A percentile compares a stretch with the other conserved stretches of the same genome.
These are phyloP conservation scores for Rhinocladiella mackenziei DNA, from an alignment of 2,329 filamentous ascomycete genomes.

Conservation along the genomic window DNA sequence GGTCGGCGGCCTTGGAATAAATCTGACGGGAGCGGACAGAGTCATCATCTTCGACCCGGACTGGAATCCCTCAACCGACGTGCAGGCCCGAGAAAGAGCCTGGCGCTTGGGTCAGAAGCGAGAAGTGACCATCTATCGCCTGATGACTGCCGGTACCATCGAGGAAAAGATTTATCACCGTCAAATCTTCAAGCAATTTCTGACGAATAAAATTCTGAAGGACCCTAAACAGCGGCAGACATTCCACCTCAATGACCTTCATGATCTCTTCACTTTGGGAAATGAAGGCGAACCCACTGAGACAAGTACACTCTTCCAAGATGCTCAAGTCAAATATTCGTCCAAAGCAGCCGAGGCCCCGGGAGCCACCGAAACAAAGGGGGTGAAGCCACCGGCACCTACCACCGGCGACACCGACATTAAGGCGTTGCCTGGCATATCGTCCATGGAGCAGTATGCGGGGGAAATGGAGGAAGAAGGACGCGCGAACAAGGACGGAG, in stretches of 20 bases:
- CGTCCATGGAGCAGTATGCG: slow-evolving; percentile 61
- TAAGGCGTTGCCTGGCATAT: slow-evolving; percentile 56
- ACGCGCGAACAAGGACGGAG: slow-evolving; percentile 31
- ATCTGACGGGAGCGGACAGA: slow-evolving; percentile 87
- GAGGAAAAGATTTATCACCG: slow-evolving; percentile 99
- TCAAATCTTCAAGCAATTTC: slow-evolving; percentile 96
- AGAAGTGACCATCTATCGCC: slow-evolving; percentile 89
- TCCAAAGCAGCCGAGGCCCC: slow-evolving; percentile 33
- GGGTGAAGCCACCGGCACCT: slow-evolving; percentile 26
- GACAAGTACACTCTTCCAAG: slow-evolving; percentile 79
- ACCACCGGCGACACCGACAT: slow-evolving; percentile 40
- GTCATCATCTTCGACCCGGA: slow-evolving; percentile 99
- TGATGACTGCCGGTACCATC: slow-evolving; percentile 98
- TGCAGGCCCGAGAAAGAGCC: slow-evolving; percentile 90
- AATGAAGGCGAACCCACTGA: slow-evolving; percentile 69
- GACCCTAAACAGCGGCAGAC: slow-evolving; percentile 91
- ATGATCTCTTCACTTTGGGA: slow-evolving; percentile 83
- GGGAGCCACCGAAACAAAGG: slow-evolving; percentile 21
- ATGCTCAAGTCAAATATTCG: slow-evolving; percentile 69
- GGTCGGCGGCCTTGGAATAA: slow-evolving; percentile 88
- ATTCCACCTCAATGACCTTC: slow-evolving; percentile 83
- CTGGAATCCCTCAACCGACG: slow-evolving; percentile 96
- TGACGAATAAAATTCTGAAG: slow-evolving; percentile 92
- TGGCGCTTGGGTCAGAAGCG: slow-evolving; percentile 95
- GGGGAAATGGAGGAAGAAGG: slow-evolving; percentile 47